These are phyloP conservation scores for Sclerotinia sclerotiorum DNA, from an alignment of 2,329 filamentous ascomycete genomes.

Conservation along the genomic window DNA sequence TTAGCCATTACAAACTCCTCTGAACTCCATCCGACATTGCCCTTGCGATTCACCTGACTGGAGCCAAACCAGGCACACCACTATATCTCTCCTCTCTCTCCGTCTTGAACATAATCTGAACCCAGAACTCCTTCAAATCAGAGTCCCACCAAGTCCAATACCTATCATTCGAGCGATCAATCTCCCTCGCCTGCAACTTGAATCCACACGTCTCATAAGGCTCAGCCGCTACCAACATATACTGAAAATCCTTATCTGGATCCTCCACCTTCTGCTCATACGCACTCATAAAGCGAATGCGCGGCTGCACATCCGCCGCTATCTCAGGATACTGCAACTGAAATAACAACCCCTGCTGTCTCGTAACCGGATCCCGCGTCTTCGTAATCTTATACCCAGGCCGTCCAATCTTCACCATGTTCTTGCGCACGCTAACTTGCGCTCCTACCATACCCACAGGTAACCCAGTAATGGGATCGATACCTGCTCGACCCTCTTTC, in stretches of 20 bases:
- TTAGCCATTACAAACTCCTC: slow-evolving; percentile 21
- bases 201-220: slow-evolving; percentile 98
- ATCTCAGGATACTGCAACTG: slow-evolving; percentile 96
- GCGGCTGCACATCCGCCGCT: slow-evolving; percentile 68
- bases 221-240: slow-evolving; percentile 90
- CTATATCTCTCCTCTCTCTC: slow-evolving; percentile 90
- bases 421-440: slow-evolving; percentile 64
- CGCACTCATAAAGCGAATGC: slow-evolving; percentile 95
- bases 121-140: slow-evolving; percentile 95
- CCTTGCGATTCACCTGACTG: slow-evolving; percentile 30
- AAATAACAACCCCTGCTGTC: slow-evolving; percentile 90
- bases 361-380: slow-evolving; percentile 81
- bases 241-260: slow-evolving; percentile 91
- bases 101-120: slow-evolving; percentile 97
- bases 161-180: slow-evolving; percentile 82
- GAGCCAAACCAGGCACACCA: slow-evolving; percentile 59
- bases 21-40: slow-evolving; percentile 12
- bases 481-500: slow-evolving; percentile 72
- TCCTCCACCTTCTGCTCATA: slow-evolving; percentile 96
- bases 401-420: slow-evolving; percentile 90
- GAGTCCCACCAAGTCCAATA: slow-evolving; percentile 96
- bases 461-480: slow-evolving; percentile 66
- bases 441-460: slow-evolving; percentile 74
- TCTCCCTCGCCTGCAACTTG: slow-evolving; percentile 90
- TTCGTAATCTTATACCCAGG: slow-evolving; percentile 99